Conservation (phyloP, 176 grass and related monocot genomes). For the Raddia distichophylla region DNA sequence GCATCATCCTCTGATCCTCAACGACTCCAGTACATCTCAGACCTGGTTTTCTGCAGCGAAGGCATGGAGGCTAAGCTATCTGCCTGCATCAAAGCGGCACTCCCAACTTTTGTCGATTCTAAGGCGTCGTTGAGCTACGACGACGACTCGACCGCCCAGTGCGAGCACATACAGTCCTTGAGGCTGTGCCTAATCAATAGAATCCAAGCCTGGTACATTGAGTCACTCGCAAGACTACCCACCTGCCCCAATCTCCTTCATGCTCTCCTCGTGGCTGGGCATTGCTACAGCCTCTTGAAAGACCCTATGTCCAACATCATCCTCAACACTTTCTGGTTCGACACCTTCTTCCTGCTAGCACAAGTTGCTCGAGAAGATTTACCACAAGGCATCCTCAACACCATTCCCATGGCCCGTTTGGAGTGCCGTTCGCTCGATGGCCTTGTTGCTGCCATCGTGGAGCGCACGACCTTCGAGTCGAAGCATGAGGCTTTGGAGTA, state of each 20-base stretch:
- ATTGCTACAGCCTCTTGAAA: slow-evolving; percentile 11
- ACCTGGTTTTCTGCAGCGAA: not conserved
- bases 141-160: not conserved
- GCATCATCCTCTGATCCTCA: too few relatives aligned
- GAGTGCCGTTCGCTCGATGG: not conserved
- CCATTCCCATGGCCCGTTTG: not conserved
- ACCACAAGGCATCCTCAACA: not conserved
- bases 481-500: slow-evolving; percentile 4
- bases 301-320: slow-evolving; percentile 21
- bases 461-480: too few relatives aligned
- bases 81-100: not conserved
- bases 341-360: not conserved
- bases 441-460: not conserved
- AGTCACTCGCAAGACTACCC: not conserved
- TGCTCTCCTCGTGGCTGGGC: not conserved
- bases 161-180: not conserved
- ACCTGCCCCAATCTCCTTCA: not conserved
- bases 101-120: too few relatives aligned
- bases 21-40: not conserved
- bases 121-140: not conserved
- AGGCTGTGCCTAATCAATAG: not conserved
- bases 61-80: not conserved
- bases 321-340: not conserved
- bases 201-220: slow-evolving; percentile 7
- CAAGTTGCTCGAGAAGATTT: not conserved